These are phyloP conservation scores for Lentinula sp. DNA, from an alignment of 768 basidiomycete species.

Conservation along the genomic window DNA sequence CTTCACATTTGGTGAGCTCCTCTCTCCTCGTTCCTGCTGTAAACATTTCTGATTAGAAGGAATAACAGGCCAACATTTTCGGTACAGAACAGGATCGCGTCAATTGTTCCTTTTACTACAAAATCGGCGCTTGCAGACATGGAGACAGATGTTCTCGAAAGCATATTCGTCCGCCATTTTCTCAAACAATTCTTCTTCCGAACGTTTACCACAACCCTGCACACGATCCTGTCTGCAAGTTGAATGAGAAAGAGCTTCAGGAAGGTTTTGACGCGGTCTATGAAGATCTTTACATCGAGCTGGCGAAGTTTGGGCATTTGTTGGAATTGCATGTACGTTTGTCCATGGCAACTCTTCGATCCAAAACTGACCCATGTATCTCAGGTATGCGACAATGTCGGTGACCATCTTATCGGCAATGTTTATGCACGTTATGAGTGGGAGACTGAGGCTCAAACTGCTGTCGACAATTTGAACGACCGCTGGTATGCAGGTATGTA, in stretches of 20 bases:
- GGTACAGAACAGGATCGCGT: constrained; percentile 94
- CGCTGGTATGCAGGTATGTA: constrained; percentile 94
- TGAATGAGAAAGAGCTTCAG: constrained; percentile 82
- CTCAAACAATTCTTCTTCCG: constrained; percentile 91
- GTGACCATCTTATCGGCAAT: constrained; percentile 97
- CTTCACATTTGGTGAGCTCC: constrained; percentile 70
- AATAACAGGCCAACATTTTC: constrained; percentile 82
- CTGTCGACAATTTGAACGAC: constrained; percentile 89
- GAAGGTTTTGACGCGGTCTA: constrained; percentile 93
- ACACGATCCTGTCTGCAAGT: constrained; percentile 85
- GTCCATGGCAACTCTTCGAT: neutral
- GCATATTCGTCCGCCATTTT: constrained; percentile 96
- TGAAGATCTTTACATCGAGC: constrained; percentile 91
- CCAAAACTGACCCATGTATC: neutral
- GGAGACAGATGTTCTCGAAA: constrained; percentile 98
- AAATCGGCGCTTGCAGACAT: constrained; percentile 98
- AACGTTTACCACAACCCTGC: constrained; percentile 99
- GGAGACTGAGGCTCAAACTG: constrained; percentile 95
- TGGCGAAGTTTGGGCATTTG: constrained; percentile 92
- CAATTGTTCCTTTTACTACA: constrained; percentile 99
- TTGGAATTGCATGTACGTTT: constrained; percentile 79
- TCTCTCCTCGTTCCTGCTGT: neutral
- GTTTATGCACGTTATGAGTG: constrained; percentile 98
- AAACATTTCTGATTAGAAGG: neutral
- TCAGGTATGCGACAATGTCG: constrained; percentile 62